phyloP scores from a whole-genome alignment of 257 asterid genomes.

The Paraleonurus japonicus region DNA sequence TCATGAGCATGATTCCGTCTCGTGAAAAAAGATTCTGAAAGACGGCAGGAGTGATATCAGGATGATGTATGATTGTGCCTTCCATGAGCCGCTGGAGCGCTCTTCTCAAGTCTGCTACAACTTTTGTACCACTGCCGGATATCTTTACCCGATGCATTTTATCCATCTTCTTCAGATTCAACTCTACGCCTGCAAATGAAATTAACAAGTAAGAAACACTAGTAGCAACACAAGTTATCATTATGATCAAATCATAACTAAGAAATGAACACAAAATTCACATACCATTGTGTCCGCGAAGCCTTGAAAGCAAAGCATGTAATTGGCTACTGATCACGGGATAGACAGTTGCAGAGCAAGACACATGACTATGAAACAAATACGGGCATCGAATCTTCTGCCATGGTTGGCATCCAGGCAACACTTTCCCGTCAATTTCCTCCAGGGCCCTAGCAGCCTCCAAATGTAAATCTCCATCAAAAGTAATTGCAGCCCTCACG shows the following conservation, averaged over 20 bases:
- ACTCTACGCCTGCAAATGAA: slow-evolving; percentile 61
- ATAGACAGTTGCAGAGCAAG: slow-evolving; percentile 75
- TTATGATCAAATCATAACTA: slow-evolving; percentile 1
- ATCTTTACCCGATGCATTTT: slow-evolving; percentile 71
- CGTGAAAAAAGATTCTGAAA: slow-evolving; percentile 67
- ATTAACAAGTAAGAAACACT: not conserved
- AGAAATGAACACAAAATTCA: not conserved
- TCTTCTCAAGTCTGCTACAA: slow-evolving; percentile 68
- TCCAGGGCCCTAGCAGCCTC: slow-evolving; percentile 95
- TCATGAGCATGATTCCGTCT: slow-evolving; percentile 65
- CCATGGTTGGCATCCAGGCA: slow-evolving; percentile 75
- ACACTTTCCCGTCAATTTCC: slow-evolving; percentile 67
- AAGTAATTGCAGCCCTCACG: slow-evolving; percentile 64
- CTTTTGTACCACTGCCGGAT: slow-evolving; percentile 78
- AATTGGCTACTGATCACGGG: slow-evolving; percentile 56
- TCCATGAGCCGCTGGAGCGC: slow-evolving; percentile 72
- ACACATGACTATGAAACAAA: slow-evolving; percentile 71
- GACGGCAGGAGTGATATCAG: slow-evolving; percentile 60
- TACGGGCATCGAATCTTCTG: slow-evolving; percentile 80
- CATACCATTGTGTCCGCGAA: slow-evolving; percentile 50
- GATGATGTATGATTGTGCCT: slow-evolving; percentile 58
- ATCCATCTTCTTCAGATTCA: slow-evolving; percentile 46
- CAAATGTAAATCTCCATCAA: slow-evolving; percentile 79
- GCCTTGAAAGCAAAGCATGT: slow-evolving; percentile 46
- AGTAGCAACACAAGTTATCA: not conserved